Base-by-base conservation (phyloP, 192 early-diverging fungal genomes). In the Piromyces finnis region DNA sequence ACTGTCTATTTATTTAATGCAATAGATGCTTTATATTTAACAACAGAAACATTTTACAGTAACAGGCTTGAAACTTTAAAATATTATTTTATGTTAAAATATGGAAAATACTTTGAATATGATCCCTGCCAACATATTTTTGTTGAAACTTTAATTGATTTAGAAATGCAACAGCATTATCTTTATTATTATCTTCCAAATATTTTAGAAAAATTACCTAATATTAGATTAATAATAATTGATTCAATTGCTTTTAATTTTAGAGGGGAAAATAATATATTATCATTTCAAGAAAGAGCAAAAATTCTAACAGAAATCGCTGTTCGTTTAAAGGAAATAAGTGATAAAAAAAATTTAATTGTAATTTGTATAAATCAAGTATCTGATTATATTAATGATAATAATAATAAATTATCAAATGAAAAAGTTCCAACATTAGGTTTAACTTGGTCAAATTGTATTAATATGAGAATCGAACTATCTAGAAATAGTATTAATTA, bases 291-390 rank as follows among this genome's bases (percentile, higher is more conserved):
- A 35, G 78, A 88, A 39, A 85, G 91, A 15, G 84, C 89, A 29
- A 79, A 84, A 2, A 81, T 86, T 26, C 82, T 96, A 2, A 87
- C 90, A 39, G 87, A 89, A 80, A 79, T 95, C 29, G 92, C 91
- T 0, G 83, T 82, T 0, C 84, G 84, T 30, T 82, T 97, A 15
- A 93, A 93, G 79, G 82, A 86, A 27, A 82, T 92, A 79, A 92
- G 91, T 7, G 84, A 87, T 27, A 80, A 91, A 29, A 90, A 92
- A 83, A 84, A 87, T 16, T 83, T 91, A 26, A 91, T 91, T 15
- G 84, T 97, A 18, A 85, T 97, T 0, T 95, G 91, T 80, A 82
- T 93, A 16, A 97, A 97, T 84, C 95, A 97, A 84, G 95, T 95
- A 26, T 87, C 85, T 1, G 92, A 90, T 82, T 78, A 85, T 16